Evolutionary conservation across 441 rosid genomes (phyloP).

Genomic region (Croton setiger): DNA sequence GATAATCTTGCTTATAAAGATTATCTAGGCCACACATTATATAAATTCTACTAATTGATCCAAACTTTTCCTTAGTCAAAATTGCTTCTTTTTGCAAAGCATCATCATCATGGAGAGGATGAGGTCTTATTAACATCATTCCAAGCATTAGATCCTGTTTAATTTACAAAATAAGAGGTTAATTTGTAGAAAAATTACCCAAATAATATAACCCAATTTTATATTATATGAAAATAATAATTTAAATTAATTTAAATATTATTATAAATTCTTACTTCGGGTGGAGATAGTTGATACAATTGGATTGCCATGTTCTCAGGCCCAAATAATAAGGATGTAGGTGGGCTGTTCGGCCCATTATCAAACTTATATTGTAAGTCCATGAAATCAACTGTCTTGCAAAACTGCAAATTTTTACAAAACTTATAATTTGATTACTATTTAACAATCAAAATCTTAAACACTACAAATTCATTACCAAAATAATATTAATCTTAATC

Average conservation of each 20-base stretch:
- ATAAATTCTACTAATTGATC: slow-evolving; percentile 23
- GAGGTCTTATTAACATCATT: slow-evolving; percentile 18
- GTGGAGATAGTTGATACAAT: slow-evolving; percentile 34
- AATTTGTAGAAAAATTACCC: no score
- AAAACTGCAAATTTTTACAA: no score
- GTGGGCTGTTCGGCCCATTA: slow-evolving; percentile 23
- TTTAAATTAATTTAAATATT: no score
- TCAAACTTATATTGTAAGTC: slow-evolving; percentile 15
- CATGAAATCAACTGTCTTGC: no score
- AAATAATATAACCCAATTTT: no score
- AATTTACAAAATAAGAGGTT: no score
- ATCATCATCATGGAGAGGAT: background rate
- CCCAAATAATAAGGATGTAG: slow-evolving; percentile 14
- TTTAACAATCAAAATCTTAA: no score
- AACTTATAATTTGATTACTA: no score
- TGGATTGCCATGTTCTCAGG: slow-evolving; percentile 17
- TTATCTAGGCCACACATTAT: slow-evolving; percentile 28
- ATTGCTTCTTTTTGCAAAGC: background rate
- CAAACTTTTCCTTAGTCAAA: slow-evolving; percentile 29
- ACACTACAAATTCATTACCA: no score
- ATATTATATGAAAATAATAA: no score
- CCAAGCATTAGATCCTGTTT: slow-evolving; percentile 30
- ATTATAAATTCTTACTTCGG: slow-evolving; percentile 32
- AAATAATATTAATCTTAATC: no score
- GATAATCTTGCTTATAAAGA: slow-evolving; percentile 4